Evolutionary conservation across 495 filamentous ascomycete genomes (phyloP).

Genomic region (Hypomontagnella monticulosa): DNA sequence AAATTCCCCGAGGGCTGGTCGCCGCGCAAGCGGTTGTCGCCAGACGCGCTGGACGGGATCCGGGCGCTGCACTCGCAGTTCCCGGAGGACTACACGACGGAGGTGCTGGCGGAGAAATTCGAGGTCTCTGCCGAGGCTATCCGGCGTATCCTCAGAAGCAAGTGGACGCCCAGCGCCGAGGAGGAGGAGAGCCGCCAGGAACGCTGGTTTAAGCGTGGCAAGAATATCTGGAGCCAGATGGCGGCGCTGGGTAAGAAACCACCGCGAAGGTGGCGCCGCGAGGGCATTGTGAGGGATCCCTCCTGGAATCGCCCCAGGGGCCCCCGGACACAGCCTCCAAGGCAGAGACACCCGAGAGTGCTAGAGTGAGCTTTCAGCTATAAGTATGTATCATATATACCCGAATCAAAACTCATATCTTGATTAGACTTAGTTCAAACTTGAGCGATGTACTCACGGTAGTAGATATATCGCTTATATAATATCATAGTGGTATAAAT

Average conservation of each 20-base stretch:
- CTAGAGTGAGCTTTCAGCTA: neutral
- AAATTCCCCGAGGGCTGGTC: conserved; percentile 86
- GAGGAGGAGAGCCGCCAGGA: conserved; percentile 67
- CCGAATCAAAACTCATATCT: neutral
- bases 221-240: conserved; percentile 77
- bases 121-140: conserved; percentile 86
- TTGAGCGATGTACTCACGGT: too few species aligned
- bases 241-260: conserved; percentile 74
- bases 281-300: conserved; percentile 67
- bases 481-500: too few species aligned
- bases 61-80: conserved; percentile 77
- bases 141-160: conserved; percentile 83
- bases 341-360: neutral
- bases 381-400: too few species aligned
- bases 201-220: conserved; percentile 83
- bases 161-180: conserved; percentile 75
- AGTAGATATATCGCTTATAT: too few species aligned
- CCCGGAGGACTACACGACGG: conserved; percentile 78
- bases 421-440: neutral
- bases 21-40: conserved; percentile 86
- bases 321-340: conserved; percentile 33
- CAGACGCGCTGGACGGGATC: conserved; percentile 88
- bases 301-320: conserved; percentile 46
- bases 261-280: conserved; percentile 70
- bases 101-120: conserved; percentile 79